Percentiles rank a stretch among this genome's conserved stretches.
Evolutionary conservation across 139 green algal genomes (phyloP).

Genomic region (Chlamydomonas eustigma): DNA sequence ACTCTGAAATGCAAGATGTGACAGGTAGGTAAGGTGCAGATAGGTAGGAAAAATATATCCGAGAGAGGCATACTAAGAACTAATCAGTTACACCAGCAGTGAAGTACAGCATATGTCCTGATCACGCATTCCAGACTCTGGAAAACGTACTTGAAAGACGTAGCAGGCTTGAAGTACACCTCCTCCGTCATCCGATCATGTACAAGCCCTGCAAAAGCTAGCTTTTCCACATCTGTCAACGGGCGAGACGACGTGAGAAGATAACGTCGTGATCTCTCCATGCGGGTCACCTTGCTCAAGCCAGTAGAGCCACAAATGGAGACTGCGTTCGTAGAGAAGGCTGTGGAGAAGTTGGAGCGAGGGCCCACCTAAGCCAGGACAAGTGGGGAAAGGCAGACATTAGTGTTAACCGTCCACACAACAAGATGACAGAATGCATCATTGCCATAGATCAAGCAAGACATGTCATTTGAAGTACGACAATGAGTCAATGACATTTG

Average conservation of each 20-base stretch:
- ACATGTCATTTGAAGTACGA: too few relatives aligned
- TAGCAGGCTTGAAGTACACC: conserved; percentile 78
- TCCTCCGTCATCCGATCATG: conserved; percentile 98
- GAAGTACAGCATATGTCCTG: too few relatives aligned
- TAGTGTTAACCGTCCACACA: too few relatives aligned
- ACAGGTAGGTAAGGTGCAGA: not conserved
- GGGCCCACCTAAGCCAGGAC: conserved; percentile 76
- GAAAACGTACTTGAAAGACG: conserved; percentile 52
- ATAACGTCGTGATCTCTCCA: conserved; percentile 81
- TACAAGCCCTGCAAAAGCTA: conserved; percentile 66
- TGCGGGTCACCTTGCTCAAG: conserved; percentile 70
- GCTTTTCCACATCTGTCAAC: conserved; percentile 34
- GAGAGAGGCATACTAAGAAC: too few relatives aligned
- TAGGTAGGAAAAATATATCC: not conserved
- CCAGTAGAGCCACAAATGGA: conserved; percentile 89
- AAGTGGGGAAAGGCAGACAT: not conserved
- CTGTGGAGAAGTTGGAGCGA: conserved; percentile 90
- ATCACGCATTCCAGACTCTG: too few relatives aligned
- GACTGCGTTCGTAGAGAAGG: conserved; percentile 95
- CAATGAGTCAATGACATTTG: too few relatives aligned
- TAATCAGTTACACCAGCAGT: too few relatives aligned
- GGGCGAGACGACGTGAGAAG: conserved; percentile 47
- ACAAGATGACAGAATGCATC: too few relatives aligned
- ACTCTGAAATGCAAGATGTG: too few relatives aligned
- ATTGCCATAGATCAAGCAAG: too few relatives aligned